These are phyloP conservation scores for Hylodesmum podocarpum DNA, from an alignment of 306 rosid genomes.

Conservation along the genomic window DNA sequence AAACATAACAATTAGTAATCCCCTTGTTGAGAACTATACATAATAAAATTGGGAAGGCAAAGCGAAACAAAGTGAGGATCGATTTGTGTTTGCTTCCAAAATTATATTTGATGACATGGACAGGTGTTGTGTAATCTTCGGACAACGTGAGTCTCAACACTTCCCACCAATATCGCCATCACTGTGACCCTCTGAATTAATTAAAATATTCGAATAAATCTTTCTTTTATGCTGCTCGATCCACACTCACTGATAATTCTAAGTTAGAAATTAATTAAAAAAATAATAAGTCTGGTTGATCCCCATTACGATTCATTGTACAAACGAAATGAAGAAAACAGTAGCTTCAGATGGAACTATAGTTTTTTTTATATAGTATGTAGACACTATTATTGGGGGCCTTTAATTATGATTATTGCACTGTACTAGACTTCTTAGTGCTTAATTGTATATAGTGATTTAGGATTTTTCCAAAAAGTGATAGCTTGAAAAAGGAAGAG, in stretches of 20 bases:
- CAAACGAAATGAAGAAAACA: slow-evolving; percentile 7
- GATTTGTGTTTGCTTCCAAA: not conserved
- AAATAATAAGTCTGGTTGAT: slow-evolving; percentile 28
- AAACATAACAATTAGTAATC: too few relatives aligned
- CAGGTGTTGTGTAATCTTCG: slow-evolving; percentile 37
- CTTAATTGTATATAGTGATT: not conserved
- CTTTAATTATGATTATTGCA: slow-evolving; percentile 6
- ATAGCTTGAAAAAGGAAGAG: not conserved
- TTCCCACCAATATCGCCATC: not conserved
- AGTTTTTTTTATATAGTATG: not conserved
- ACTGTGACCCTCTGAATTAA: not conserved
- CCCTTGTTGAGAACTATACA: not conserved
- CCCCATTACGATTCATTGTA: slow-evolving; percentile 45
- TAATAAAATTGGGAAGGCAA: not conserved
- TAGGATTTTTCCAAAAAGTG: not conserved
- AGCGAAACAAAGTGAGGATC: not conserved
- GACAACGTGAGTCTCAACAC: slow-evolving; percentile 31
- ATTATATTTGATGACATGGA: slow-evolving; percentile 27
- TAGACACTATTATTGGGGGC: not conserved
- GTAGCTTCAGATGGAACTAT: not conserved
- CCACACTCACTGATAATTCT: slow-evolving; percentile 10
- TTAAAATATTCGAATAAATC: not conserved
- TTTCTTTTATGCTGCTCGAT: not conserved
- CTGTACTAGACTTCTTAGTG: not conserved
- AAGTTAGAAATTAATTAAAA: not conserved